Conservation (phyloP, 192 early-diverging fungal species). For the Backusella psychrophila region DNA sequence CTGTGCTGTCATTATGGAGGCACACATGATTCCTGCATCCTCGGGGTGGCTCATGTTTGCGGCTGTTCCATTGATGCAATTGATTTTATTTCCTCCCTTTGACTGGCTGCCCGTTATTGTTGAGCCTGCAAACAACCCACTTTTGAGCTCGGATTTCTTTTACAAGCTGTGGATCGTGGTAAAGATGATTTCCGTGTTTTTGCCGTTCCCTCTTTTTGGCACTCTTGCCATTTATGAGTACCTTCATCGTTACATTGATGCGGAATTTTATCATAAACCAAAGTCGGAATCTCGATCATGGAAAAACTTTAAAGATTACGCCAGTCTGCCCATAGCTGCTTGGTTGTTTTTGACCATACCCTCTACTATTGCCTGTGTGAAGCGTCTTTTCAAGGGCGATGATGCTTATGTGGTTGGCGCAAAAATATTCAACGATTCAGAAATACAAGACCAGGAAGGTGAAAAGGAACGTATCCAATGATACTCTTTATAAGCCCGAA, state of each 20-base stretch:
- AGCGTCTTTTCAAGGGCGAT: conserved; percentile 31
- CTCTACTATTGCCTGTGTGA: conserved; percentile 41
- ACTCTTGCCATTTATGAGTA: conserved; percentile 44
- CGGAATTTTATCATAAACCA: conserved; percentile 32
- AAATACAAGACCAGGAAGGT: neutral
- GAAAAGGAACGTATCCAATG: neutral
- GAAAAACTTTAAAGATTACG: conserved; percentile 38
- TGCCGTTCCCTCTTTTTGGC: conserved; percentile 42
- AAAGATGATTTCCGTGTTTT: conserved; percentile 37
- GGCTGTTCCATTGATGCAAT: conserved; percentile 46
- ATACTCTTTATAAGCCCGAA: no score
- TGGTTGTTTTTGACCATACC: conserved; percentile 52
- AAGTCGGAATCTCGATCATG: conserved; percentile 32
- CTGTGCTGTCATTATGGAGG: conserved; percentile 45
- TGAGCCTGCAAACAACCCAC: conserved; percentile 30
- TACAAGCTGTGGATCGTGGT: conserved; percentile 37
- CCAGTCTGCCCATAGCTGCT: conserved; percentile 41
- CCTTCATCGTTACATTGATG: conserved; percentile 39
- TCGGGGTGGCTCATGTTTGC: conserved; percentile 59
- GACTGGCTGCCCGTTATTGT: conserved; percentile 11
- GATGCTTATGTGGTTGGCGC: conserved; percentile 40
- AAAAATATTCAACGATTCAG: conserved; percentile 34
- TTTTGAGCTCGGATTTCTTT: conserved; percentile 38
- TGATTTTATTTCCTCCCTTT: conserved; percentile 37
- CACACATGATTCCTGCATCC: conserved; percentile 50